Base-by-base conservation (phyloP, 75 land plant genomes). In the Selaginella moellendorffii region DNA sequence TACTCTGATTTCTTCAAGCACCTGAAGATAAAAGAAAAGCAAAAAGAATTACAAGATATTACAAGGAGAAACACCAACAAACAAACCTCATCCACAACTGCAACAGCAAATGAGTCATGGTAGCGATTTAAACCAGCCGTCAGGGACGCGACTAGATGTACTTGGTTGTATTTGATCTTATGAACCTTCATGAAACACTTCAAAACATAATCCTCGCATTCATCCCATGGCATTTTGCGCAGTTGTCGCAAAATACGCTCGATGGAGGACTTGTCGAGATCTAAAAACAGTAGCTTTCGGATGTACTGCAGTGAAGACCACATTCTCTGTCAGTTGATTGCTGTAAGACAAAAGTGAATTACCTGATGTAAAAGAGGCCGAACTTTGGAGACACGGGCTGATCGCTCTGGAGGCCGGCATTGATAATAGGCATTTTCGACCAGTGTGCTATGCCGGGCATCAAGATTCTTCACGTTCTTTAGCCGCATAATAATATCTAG, bases 341-440 rank as follows among this genome's bases (percentile, higher is more conserved):
- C n/a, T 31, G 31, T 30, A 67, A 0, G 10, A 56, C 60, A 56
- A 8, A 18, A 56, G n/a, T 56, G 60, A 5, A 56, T 20, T 20
- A 81, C 98, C 87, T 88, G 98, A 78, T 93, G 85, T 75, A 88
- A 67, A 29, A 96, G 98, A 27, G 98, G 96, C 31, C 96, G 96
- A 42, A 85, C 98, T 88, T 93, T 93, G 29, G 84, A 64, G 22
- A 85, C 71, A 20, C 98, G 65, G 20, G 96, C 98, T 69, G 98
- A 88, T 72, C 85, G 78, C 67, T 93, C 98, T 42, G 98, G 98
- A 19, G 98, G 98, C 63, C 88, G 88, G 76, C 98, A 93, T 53
- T 89, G 74, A 59, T 93, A 93, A 62, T 93, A 93, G 53, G 98
- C 98, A 82, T 93, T 93, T 72, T 93, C 98, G 9, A 93, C 98